phyloP scores from a whole-genome alignment of 192 early-diverging fungal species.

The Backusella westeae region DNA sequence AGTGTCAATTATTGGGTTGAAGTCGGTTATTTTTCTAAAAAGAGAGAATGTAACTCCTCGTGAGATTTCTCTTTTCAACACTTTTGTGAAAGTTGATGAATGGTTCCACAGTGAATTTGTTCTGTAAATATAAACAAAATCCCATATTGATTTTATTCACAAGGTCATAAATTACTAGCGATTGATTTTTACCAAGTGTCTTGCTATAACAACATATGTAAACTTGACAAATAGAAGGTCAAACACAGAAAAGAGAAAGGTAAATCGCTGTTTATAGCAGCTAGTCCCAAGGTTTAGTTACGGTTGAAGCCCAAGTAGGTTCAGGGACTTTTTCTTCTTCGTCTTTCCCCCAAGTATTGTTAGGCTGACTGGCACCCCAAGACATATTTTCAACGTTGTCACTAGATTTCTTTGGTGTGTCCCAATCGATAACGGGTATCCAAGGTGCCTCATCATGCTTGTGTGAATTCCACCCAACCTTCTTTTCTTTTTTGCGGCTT shows the following conservation, averaged over 20 bases:
- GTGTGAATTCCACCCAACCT: constrained; percentile 29
- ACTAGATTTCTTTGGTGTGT: neutral
- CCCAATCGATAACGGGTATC: constrained; percentile 25
- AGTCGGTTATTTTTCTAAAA: neutral
- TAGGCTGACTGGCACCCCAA: neutral
- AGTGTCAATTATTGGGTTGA: neutral
- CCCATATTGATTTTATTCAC: neutral
- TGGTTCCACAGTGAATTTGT: neutral
- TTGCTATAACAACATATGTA: neutral
- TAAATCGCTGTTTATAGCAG: neutral
- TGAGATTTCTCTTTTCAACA: too few species aligned
- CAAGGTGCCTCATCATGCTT: constrained; percentile 24
- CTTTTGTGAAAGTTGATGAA: neutral
- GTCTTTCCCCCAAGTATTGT: neutral
- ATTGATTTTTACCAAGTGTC: neutral
- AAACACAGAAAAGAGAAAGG: neutral
- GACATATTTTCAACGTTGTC: neutral
- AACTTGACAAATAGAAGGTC: neutral
- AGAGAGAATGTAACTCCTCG: neutral
- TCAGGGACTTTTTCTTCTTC: neutral
- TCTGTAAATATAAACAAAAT: neutral
- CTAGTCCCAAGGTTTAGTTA: constrained; percentile 4
- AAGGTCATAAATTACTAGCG: neutral
- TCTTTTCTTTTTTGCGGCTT: neutral
- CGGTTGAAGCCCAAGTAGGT: constrained; percentile 6